Evolutionary conservation across 768 basidiomycete genomes (phyloP), one percentile per base, ranked within the genome.

Genomic region (Brasilioporus rufonigricans): DNA sequence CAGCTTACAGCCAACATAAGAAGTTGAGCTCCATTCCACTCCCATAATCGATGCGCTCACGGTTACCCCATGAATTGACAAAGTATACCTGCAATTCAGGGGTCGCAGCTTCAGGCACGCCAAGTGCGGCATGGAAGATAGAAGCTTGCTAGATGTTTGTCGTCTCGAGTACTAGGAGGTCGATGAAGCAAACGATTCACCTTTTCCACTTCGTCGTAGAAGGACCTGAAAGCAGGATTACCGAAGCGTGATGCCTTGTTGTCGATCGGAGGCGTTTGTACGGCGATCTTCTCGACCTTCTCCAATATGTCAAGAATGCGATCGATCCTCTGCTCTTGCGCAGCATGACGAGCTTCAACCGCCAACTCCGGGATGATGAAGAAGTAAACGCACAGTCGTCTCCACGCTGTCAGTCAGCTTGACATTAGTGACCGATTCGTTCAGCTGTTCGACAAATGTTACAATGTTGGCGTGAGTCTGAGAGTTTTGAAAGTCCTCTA

Each of bases 11-110:
- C 94, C 94, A 98, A 64, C 95, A 98, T 3, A 98, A 56, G 65
- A 98, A 99, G 71, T 98, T 96, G 41, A 98, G 79, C 67, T 99
- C 97, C 96, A 98, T 98, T 14, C 97, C 97, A 63, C 94, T 97
- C n/a, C 97, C 97, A 71, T 99, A 99, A 72, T 99, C 97, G 50
- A 99, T 93, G 10, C 97, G 78, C 45, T 87, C 83, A 27, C 89
- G 76, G 69, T 90, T 97, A 1, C 97, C 97, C 95, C 95, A 98
- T 16, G 86, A 74, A 66, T 95, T 91, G 35, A 77, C 73, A 65
- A 98, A 89, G 68, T 98, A 99, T 0, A 76, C 78, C 2, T 85
- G 81, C 4, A 97, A 71, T 66, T 98, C 96, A 5, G 75, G 65
- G 4, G 84, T 77, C 1, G 85, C 80, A 4, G 82, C 82, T 3